Evolutionary conservation across 306 rosid genomes (phyloP).

Genomic region (Ormosia semicastrata): DNA sequence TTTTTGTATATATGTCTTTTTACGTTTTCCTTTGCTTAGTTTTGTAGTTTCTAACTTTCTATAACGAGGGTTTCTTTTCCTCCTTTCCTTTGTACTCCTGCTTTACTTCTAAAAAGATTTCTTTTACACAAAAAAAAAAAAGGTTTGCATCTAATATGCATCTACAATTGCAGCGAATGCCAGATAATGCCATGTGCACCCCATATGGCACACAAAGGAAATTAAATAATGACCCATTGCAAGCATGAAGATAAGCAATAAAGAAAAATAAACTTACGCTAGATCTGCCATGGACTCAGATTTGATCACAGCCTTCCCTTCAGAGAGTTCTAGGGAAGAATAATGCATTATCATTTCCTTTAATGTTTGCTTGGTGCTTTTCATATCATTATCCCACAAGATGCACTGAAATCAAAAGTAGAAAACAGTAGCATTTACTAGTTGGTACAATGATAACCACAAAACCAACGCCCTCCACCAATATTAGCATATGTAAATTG

Average conservation of each 20-base stretch:
- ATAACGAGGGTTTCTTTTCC: not conserved
- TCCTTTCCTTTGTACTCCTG: not conserved
- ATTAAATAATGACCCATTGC: not conserved
- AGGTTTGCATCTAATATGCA: not conserved
- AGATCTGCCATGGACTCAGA: constrained; percentile 63
- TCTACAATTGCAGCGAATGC: not conserved
- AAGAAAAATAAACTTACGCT: constrained; percentile 63
- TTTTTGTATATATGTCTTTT: not conserved
- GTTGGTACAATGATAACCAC: not conserved
- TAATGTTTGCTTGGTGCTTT: constrained; percentile 77
- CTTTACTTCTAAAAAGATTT: not conserved
- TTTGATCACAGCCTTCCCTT: constrained; percentile 80
- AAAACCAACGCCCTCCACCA: constrained; percentile 4
- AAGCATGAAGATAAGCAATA: constrained; percentile 20
- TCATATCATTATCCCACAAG: constrained; percentile 91
- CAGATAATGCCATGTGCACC: not conserved
- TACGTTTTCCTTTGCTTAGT: not conserved
- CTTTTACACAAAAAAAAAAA: not conserved
- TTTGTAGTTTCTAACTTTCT: not conserved
- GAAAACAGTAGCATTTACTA: constrained; percentile 16
- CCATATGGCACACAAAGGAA: not conserved
- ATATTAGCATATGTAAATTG: not conserved
- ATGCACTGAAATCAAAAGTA: constrained; percentile 60
- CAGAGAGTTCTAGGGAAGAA: constrained; percentile 73
- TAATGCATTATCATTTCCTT: constrained; percentile 77